Base-by-base conservation (phyloP, 306 rosid genomes). In the Inga oerstediana region DNA sequence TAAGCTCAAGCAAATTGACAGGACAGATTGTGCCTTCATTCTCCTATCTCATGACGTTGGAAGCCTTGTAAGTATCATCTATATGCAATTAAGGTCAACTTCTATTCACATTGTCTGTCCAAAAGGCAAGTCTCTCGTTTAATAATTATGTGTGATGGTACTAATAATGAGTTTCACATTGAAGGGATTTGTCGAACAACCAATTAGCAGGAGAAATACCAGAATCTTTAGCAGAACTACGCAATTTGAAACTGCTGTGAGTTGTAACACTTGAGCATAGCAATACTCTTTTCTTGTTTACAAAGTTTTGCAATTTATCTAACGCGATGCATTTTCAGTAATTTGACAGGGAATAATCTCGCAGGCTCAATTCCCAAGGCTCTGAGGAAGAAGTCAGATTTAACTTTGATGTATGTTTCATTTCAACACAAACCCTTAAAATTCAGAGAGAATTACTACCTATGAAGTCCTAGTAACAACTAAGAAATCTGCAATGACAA, bases 281-380 rank as follows among this genome's bases (percentile, higher is more conserved):
- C 15, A 20, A 17, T 66, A 34, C n/a, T 61, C 5, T 3, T 37
- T 22, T 77, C 27, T 45, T 8, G 37, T 62, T 4, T 5, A 10
- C 11, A 22, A n/a, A 59, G 34, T 59, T 14, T 22, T 3, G 34
- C 66, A 59, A 58, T 59, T 10, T 59, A 61, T 62, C 35, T 27
- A 3, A 27, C 8, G 2, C 2, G 32, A 62, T 24, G 39, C 6
- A 0, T 62, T 74, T 68, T 49, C 73, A 86, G 88, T 37, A 79
- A 86, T 58, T 30, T 86, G 43, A 78, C 59, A 0, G 81, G 86
- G n/a, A 82, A 85, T 72, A 78, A 78, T 37, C 78, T 85, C 34
- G 54, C 73, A 0, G 85, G 88, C 34, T 3, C 72, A 45, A 27
- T 82, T 58, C 88, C 88, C 4, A 59, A 81, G 74, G 81, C 78